These are phyloP conservation scores for Russula sp. DNA, from an alignment of 768 basidiomycete genomes.

Conservation along the genomic window DNA sequence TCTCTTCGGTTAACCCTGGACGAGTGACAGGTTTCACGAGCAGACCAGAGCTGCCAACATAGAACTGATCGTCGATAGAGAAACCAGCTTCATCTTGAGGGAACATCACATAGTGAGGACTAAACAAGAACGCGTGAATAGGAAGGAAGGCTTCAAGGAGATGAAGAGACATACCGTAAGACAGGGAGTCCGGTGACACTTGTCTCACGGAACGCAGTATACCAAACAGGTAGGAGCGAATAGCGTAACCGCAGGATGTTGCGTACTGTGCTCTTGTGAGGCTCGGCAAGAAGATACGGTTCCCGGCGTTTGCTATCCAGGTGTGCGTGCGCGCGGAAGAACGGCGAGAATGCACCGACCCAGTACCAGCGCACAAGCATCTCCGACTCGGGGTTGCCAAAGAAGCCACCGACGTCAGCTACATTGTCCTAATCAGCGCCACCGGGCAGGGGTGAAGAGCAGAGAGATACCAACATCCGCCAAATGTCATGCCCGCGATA, in stretches of 20 bases:
- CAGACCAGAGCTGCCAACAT: constrained; percentile 80
- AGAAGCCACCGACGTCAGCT: constrained; percentile 99
- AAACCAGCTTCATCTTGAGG: constrained; percentile 86
- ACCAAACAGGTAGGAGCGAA: constrained; percentile 87
- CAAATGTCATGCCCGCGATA: constrained; percentile 86
- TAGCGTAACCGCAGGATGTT: constrained; percentile 80
- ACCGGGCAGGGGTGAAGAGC: not conserved
- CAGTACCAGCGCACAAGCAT: constrained; percentile 98
- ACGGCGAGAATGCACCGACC: constrained; percentile 90
- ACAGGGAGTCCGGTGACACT: constrained; percentile 77
- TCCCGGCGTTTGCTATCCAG: constrained; percentile 97
- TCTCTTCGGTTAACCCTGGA: constrained; percentile 60
- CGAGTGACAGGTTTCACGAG: constrained; percentile 87
- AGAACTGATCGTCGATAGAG: constrained; percentile 90
- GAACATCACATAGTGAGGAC: constrained; percentile 95
- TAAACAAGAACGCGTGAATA: constrained; percentile 29
- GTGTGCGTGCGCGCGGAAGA: constrained; percentile 98
- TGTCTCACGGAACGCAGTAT: constrained; percentile 93
- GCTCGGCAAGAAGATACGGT: constrained; percentile 87
- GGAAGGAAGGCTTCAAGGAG: not conserved
- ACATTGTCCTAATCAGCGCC: constrained; percentile 16
- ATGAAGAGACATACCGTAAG: constrained; percentile 50
- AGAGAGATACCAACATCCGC: constrained; percentile 62
- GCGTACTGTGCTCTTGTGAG: constrained; percentile 77
- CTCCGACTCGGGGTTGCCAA: constrained; percentile 93